phyloP scores from a whole-genome alignment of 2,329 filamentous ascomycete genomes.

The Alternaria triticina region DNA sequence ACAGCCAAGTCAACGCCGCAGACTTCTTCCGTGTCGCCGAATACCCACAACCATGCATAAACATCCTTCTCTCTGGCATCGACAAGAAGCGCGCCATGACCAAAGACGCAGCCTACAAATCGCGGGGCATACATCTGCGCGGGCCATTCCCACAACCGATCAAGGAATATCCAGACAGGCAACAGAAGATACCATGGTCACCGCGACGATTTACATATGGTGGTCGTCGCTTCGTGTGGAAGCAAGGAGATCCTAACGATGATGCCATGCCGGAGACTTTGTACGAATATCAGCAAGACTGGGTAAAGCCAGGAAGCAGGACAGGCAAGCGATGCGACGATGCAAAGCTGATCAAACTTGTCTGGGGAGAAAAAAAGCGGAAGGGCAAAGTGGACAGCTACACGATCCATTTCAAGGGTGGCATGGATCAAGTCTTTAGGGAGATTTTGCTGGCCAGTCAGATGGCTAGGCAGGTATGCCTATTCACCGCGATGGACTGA shows the following conservation, averaged over 20 bases:
- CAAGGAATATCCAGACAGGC: slow-evolving; percentile 46
- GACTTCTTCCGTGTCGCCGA: slow-evolving; percentile 47
- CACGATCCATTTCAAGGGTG: slow-evolving; percentile 47
- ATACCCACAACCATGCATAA: slow-evolving; percentile 42
- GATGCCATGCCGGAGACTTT: slow-evolving; percentile 51
- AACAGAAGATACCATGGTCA: slow-evolving; percentile 48
- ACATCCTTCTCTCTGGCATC: slow-evolving; percentile 43
- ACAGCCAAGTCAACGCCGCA: slow-evolving; percentile 43
- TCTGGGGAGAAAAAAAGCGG: slow-evolving; percentile 47
- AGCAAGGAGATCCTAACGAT: slow-evolving; percentile 53
- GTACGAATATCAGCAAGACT: slow-evolving; percentile 44
- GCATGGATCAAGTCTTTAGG: slow-evolving; percentile 47
- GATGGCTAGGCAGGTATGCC: slow-evolving; percentile 46
- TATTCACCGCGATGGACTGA: slow-evolving; percentile 47
- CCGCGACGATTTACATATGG: slow-evolving; percentile 47
- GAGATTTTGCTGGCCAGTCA: slow-evolving; percentile 47
- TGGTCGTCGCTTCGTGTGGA: slow-evolving; percentile 52
- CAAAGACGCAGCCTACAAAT: slow-evolving; percentile 44
- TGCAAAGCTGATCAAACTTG: slow-evolving; percentile 35
- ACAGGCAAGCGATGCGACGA: slow-evolving; percentile 46
- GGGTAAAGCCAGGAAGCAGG: slow-evolving; percentile 44
- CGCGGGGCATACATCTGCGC: slow-evolving; percentile 42
- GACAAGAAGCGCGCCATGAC: slow-evolving; percentile 37
- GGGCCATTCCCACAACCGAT: slow-evolving; percentile 43
- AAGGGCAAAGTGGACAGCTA: slow-evolving; percentile 48